Percentiles rank a stretch among this genome's conserved stretches.
Evolutionary conservation across 805 yeast species (phyloP).

Genomic region (Torulaspora microellipsoides): DNA sequence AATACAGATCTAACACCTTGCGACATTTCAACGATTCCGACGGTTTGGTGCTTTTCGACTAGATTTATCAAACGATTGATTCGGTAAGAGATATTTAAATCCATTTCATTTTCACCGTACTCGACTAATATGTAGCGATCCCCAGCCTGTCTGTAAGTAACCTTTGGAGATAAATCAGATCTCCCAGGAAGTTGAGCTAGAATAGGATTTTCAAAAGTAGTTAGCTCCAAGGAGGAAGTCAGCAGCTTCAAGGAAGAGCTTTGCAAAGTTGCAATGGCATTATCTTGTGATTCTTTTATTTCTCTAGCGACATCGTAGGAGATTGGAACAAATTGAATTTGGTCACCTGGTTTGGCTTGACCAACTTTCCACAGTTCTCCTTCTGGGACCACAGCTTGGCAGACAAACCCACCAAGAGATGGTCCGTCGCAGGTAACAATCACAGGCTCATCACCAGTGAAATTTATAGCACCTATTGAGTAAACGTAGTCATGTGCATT

Average conservation of each 20-base stretch:
- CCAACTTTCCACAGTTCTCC: constrained; percentile 99
- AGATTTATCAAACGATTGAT: constrained; percentile 75
- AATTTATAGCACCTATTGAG: constrained; percentile 93
- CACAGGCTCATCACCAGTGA: constrained; percentile 98
- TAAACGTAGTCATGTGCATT: constrained; percentile 97
- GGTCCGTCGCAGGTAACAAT: constrained; percentile 97
- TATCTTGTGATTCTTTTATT: constrained; percentile 60
- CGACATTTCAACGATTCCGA: constrained; percentile 91
- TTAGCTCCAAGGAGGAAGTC: constrained; percentile 30
- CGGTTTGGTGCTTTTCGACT: constrained; percentile 59
- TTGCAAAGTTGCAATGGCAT: constrained; percentile 37
- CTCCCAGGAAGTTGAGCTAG: constrained; percentile 48
- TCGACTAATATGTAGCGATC: constrained; percentile 89
- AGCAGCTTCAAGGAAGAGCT: constrained; percentile 29
- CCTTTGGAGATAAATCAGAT: constrained; percentile 54
- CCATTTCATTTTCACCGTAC: constrained; percentile 86
- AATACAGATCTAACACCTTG: constrained; percentile 95
- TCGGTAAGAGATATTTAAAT: constrained; percentile 78
- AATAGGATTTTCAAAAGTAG: constrained; percentile 64
- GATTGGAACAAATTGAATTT: constrained; percentile 74
- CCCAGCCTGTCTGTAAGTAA: constrained; percentile 93
- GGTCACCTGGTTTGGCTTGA: constrained; percentile 93
- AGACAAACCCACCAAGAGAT: constrained; percentile 94
- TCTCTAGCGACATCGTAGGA: constrained; percentile 60
- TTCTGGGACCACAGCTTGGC: constrained; percentile 92